Evolutionary conservation across 2,329 filamentous ascomycete species (phyloP), one percentile per base, ranked within the genome.

Genomic region (Diaporthe eres): DNA sequence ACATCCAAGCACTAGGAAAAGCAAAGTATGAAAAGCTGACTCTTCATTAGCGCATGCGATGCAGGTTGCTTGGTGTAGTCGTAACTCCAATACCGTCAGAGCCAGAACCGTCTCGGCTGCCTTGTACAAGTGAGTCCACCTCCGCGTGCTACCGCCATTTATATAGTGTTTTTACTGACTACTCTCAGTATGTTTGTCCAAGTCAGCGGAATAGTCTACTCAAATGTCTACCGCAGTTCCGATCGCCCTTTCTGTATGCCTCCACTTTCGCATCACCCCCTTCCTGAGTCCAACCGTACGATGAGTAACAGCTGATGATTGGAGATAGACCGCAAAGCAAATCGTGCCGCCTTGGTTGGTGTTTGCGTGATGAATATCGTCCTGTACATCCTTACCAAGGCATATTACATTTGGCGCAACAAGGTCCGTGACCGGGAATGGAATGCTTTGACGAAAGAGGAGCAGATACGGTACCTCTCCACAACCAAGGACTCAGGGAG

Each of bases 381-480:
- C 1, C 74, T 90, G 5, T 90, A 90, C 61, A 76, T 88, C 1
- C 82, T 84, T 0, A 85, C 87, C 25, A 91, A 91, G 80, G 57
- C 84, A 1, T 92, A 89, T 79, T 92, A 92, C 78, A 80, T 88
- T 1, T 81, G 78, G 72, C 82, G 87, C 8, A 92, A 92, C 76
- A 84, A 82, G 77, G 80, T 77, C 25, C 83, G 86, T 37, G 87
- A 87, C 25, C 77, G 75, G 25, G 83, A 83, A 49, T 91, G 90
- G 89, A 80, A 84, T 34, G 81, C 81, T 2, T 87, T 91, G 87
- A 85, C 81, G 72, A 17, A 65, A 78, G 61, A 71, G 19, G 72
- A 83, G 77, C 78, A 79, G 15, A 75, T 82, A 25, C 60, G 78
- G 10, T 83, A 83, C 55, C 76, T 84, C 10, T 79, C 80, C 34